Evolutionary conservation across 805 yeast species (phyloP).

Genomic region (Zygosaccharomyces bailii): DNA sequence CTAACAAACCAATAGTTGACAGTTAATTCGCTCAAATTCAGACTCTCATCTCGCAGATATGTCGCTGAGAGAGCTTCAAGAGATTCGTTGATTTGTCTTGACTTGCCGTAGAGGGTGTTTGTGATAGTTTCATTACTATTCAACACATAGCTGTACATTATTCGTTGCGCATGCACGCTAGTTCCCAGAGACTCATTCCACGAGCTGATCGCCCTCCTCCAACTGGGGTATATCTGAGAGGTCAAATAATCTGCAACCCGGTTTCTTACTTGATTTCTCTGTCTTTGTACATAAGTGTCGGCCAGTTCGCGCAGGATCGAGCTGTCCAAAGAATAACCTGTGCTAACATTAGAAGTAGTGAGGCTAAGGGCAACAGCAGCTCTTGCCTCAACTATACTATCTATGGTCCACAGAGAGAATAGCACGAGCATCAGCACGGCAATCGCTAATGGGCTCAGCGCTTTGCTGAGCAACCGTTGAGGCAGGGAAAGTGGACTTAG

Average conservation of each 20-base stretch:
- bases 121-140: constrained; percentile 14
- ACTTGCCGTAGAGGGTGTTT: constrained; percentile 13
- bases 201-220: constrained; percentile 3
- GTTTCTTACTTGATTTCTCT: neutral
- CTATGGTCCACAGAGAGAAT: constrained; percentile 16
- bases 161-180: constrained; percentile 7
- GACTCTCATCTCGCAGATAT: constrained; percentile 13
- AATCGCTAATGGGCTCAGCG: constrained; percentile 17
- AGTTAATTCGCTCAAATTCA: constrained; percentile 7
- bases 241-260: constrained; percentile 3
- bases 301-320: constrained; percentile 2
- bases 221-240: constrained; percentile 3
- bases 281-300: constrained; percentile 2
- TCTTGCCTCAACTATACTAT: constrained; percentile 6
- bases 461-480: constrained; percentile 15
- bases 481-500: constrained; percentile 14
- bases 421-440: constrained; percentile 10
- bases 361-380: constrained; percentile 5
- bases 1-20: constrained; percentile 16
- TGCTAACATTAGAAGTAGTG: constrained; percentile 5
- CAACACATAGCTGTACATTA: constrained; percentile 6
- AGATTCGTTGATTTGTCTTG: constrained; percentile 17
- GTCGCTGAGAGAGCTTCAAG: constrained; percentile 11
- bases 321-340: constrained; percentile 1
- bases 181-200: constrained; percentile 14